phyloP scores from a whole-genome alignment of 2,329 filamentous ascomycete genomes.

The Aspergillus tubingensis region DNA sequence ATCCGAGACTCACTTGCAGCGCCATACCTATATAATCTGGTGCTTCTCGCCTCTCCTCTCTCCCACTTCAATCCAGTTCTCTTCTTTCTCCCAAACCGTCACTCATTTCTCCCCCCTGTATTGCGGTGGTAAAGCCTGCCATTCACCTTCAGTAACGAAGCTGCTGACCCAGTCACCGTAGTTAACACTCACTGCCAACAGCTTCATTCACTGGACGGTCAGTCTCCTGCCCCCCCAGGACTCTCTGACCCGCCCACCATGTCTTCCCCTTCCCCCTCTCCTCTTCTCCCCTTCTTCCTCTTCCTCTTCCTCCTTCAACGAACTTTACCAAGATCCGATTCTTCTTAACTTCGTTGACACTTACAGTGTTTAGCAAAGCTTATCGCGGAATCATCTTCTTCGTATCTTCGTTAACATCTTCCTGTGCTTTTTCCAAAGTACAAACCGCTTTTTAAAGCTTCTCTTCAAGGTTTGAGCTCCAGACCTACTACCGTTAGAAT shows the following conservation, averaged over 20 bases:
- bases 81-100: too few species aligned
- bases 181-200: not conserved
- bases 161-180: not conserved
- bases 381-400: not conserved
- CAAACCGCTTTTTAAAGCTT: too few species aligned
- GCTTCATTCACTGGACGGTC: not conserved
- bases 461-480: too few species aligned
- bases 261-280: not conserved
- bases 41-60: too few species aligned
- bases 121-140: too few species aligned
- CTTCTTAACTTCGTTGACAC: not conserved
- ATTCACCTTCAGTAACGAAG: too few species aligned
- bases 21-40: too few species aligned
- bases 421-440: not conserved
- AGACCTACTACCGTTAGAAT: too few species aligned
- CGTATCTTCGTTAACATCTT: not conserved
- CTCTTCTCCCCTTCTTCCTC: not conserved
- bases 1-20: too few species aligned
- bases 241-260: constrained; percentile 1
- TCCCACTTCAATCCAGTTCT: too few species aligned
- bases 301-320: not conserved
- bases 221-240: not conserved
- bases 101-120: too few species aligned
- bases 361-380: not conserved
- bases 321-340: not conserved